These are phyloP conservation scores for Candida ortonii DNA, from an alignment of 805 yeast species.

Conservation along the genomic window DNA sequence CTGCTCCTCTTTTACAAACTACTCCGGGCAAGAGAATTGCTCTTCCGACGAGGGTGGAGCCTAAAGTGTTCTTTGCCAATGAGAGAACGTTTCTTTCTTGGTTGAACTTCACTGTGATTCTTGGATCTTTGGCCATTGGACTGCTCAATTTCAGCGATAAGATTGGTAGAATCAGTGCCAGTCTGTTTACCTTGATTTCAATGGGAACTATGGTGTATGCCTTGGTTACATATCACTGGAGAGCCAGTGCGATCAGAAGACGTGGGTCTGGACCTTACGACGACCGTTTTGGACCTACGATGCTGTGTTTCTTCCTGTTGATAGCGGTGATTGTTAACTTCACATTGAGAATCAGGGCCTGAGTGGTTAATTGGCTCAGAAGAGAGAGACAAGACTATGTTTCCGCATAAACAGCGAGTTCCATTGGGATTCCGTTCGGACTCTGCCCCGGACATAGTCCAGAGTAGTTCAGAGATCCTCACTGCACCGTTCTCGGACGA, in stretches of 20 bases:
- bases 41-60: slow-evolving; percentile 96
- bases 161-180: slow-evolving; percentile 89
- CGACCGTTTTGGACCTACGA: slow-evolving; percentile 97
- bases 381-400: not conserved
- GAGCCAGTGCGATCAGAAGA: slow-evolving; percentile 96
- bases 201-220: slow-evolving; percentile 98
- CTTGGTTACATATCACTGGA: slow-evolving; percentile 95
- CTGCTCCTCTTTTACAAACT: slow-evolving; percentile 70
- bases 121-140: slow-evolving; percentile 96
- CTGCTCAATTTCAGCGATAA: slow-evolving; percentile 93
- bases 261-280: slow-evolving; percentile 99
- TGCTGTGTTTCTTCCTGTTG: slow-evolving; percentile 89
- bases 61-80: slow-evolving; percentile 97
- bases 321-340: slow-evolving; percentile 94
- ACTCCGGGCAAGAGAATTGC: slow-evolving; percentile 85
- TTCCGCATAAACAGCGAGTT: no score
- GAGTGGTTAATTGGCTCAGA: no score
- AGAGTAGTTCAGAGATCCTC: no score
- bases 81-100: slow-evolving; percentile 98
- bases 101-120: slow-evolving; percentile 97
- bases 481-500: not conserved
- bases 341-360: slow-evolving; percentile 70
- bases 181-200: slow-evolving; percentile 90
- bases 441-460: no score
- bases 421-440: no score